Evolutionary conservation across 345 rosid genomes (phyloP), one percentile per base, ranked within the genome.

Genomic region (Stellera chamaejasme): DNA sequence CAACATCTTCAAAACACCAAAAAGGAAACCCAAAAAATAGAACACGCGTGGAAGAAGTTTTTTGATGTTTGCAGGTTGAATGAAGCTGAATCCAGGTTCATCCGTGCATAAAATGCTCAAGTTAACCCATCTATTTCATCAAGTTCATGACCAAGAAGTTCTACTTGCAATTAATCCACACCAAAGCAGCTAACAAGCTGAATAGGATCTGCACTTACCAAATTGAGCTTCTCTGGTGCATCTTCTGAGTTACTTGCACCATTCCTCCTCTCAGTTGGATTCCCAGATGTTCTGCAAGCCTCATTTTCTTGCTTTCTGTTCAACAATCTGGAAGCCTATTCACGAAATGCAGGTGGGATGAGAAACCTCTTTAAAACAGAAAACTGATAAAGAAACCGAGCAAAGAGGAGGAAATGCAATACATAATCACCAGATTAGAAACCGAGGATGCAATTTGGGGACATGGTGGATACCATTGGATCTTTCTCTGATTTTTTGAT

Each of bases 391-490:
- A 42, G 54, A 23, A 51, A 15, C 26, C 10, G 41, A 45, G n/a
- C 10, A 43, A 55, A 50, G 56, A 42, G 43, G 48, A 13, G 41
- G 55, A 43, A 60, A 52, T 50, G 47, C 48, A 68, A 66, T 25
- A 73, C 54, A 55, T 77, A 71, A 69, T 75, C 79, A 92, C 96
- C 95, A 82, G 75, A 60, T 75, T 84, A 63, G 93, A 79, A 71
- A 88, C 84, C 60, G 96, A 72, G 55, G 88, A 76, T 59, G 84
- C 77, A 67, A 78, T 65, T 66, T 68, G 86, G 47, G 85, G 85
- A 58, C 66, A 66, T 1, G 87, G 81, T 23, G 82, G 77, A 27
- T 77, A 72, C 96, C 89, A 84, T 49, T 69, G 82, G 60, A 78
- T 75, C 69, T 52, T 81, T 60, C 79, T 75, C 79, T 75, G 65